phyloP scores from a whole-genome alignment of 768 basidiomycete genomes.

The Lactarius sanguifluus region DNA sequence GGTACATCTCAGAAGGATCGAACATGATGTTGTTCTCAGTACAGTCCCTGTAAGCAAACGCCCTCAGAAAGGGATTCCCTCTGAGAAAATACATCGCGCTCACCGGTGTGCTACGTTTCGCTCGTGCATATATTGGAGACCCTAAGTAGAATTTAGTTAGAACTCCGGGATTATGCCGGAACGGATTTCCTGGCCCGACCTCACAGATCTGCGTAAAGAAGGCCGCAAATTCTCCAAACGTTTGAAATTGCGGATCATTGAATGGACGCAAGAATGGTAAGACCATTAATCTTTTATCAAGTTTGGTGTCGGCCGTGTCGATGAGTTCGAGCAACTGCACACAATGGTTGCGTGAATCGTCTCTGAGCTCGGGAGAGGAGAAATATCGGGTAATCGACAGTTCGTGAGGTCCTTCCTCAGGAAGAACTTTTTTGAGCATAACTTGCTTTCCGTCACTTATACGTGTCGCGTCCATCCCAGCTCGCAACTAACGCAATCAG shows the following conservation, averaged over 20 bases:
- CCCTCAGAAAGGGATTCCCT: neutral
- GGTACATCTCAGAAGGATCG: conserved; percentile 20
- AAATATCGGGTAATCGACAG: neutral
- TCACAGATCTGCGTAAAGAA: conserved; percentile 27
- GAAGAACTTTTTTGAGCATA: conserved; percentile 28
- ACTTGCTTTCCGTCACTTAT: conserved; percentile 26
- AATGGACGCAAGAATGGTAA: conserved; percentile 27
- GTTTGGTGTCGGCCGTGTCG: conserved; percentile 5
- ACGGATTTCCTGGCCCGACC: neutral
- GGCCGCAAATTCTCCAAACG: conserved; percentile 28
- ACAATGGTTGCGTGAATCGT: conserved; percentile 27
- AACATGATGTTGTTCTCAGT: conserved; percentile 24
- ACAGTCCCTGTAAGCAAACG: conserved; percentile 12
- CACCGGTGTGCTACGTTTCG: conserved; percentile 21
- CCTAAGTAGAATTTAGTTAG: conserved; percentile 15
- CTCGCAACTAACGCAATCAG: conserved; percentile 7
- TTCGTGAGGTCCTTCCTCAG: conserved; percentile 23
- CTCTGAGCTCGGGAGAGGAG: conserved; percentile 18
- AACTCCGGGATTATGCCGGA: no score
- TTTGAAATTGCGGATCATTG: conserved; percentile 27
- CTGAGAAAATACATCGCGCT: neutral
- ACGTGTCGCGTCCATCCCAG: conserved; percentile 28
- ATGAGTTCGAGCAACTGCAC: conserved; percentile 26
- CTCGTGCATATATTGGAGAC: conserved; percentile 18
- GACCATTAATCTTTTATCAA: conserved; percentile 24